These are phyloP conservation scores for Lasiosphaeria miniovina DNA, from an alignment of 495 filamentous ascomycete species.

Conservation along the genomic window DNA sequence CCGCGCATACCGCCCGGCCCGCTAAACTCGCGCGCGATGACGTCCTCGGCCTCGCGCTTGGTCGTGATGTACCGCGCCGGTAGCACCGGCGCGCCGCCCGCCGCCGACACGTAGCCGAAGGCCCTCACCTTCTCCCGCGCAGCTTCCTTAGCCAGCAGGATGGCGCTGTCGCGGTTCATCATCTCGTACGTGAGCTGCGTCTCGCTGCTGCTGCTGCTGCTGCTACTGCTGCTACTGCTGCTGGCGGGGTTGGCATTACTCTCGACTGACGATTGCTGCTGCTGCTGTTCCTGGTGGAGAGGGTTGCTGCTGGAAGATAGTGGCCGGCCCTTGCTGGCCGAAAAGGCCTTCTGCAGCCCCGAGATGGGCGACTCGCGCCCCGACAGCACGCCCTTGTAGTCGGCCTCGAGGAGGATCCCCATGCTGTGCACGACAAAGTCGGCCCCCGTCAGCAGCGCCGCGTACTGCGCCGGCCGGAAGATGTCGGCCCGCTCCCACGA, in stretches of 20 bases:
- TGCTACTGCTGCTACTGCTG: background rate
- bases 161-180: conserved; percentile 89
- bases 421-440: conserved; percentile 87
- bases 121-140: conserved; percentile 57
- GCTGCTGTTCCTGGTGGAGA: conserved; percentile 39
- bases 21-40: conserved; percentile 68
- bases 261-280: conserved; percentile 52
- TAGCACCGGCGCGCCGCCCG: conserved; percentile 76
- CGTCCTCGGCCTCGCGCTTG: conserved; percentile 84
- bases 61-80: conserved; percentile 84
- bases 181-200: conserved; percentile 91
- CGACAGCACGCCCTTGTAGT: conserved; percentile 89
- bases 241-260: conserved; percentile 27
- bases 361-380: conserved; percentile 73
- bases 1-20: conserved; percentile 54
- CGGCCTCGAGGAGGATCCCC: conserved; percentile 95
- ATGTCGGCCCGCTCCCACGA: conserved; percentile 87
- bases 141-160: conserved; percentile 82
- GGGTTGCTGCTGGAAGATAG: conserved; percentile 60
- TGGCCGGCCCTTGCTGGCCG: conserved; percentile 42
- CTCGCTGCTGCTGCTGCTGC: conserved; percentile 44
- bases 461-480: conserved; percentile 75
- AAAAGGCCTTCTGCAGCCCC: conserved; percentile 74
- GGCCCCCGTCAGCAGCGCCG: conserved; percentile 64
- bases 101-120: conserved; percentile 87